Percentiles rank a stretch among this genome's conserved stretches.
Evolutionary conservation across 768 basidiomycete genomes (phyloP).

Genomic region (Termitomyces sp.): DNA sequence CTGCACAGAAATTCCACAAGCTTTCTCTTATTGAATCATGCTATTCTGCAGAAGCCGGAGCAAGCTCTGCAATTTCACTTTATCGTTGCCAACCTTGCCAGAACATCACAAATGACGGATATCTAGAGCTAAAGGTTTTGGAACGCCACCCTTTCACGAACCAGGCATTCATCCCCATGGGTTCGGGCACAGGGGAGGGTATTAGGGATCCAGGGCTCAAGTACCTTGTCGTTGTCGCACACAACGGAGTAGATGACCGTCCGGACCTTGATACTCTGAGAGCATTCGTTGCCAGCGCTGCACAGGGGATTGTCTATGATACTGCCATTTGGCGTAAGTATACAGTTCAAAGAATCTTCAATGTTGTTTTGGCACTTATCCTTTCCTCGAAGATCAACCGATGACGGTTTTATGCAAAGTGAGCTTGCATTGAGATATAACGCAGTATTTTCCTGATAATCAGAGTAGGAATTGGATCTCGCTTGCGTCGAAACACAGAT

Average conservation of each 20-base stretch:
- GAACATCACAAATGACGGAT: constrained; percentile 41
- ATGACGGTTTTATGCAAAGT: constrained; percentile 79
- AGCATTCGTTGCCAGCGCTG: constrained; percentile 75
- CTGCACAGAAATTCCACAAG: constrained; percentile 91
- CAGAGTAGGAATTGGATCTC: constrained; percentile 61
- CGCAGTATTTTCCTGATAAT: neutral
- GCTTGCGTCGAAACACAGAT: constrained; percentile 94
- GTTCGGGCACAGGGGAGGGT: constrained; percentile 44
- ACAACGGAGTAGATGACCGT: constrained; percentile 68
- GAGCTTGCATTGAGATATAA: constrained; percentile 15
- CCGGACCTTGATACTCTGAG: constrained; percentile 73
- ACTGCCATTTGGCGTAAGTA: constrained; percentile 87
- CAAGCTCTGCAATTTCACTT: constrained; percentile 70
- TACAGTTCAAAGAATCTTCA: neutral
- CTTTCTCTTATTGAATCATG: constrained; percentile 63
- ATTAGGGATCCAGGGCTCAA: constrained; percentile 41
- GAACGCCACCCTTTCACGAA: constrained; percentile 89
- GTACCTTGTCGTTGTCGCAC: constrained; percentile 85
- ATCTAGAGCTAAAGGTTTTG: constrained; percentile 60
- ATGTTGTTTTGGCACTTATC: constrained; percentile 6
- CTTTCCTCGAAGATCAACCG: constrained; percentile 68
- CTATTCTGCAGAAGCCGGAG: constrained; percentile 54
- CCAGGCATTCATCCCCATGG: constrained; percentile 95
- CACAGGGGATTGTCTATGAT: constrained; percentile 85
- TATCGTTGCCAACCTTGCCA: constrained; percentile 66